These are phyloP conservation scores for Stellera chamaejasme DNA, from an alignment of 345 rosid species.

Conservation along the genomic window DNA sequence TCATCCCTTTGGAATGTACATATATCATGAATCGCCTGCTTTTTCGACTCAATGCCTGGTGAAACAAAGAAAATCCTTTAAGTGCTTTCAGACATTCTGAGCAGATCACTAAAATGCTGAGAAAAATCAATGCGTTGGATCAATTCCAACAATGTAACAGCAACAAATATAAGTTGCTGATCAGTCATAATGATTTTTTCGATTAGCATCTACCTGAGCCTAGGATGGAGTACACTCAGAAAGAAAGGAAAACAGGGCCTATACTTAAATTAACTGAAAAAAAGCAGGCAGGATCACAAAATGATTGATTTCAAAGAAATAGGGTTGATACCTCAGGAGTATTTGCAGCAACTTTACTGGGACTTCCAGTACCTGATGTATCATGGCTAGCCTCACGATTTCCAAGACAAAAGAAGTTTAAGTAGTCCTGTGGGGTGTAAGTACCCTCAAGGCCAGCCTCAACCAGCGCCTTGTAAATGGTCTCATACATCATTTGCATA, in stretches of 20 bases:
- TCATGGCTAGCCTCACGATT: slow-evolving; percentile 52
- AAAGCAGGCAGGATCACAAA: background rate
- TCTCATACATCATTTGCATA: slow-evolving; percentile 98
- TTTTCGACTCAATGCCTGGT: slow-evolving; percentile 51
- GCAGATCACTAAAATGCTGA: too few relatives aligned
- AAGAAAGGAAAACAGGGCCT: too few relatives aligned
- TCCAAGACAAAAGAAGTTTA: slow-evolving; percentile 96
- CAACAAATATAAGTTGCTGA: too few relatives aligned
- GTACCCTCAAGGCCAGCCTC: slow-evolving; percentile 72
- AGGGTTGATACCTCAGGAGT: slow-evolving; percentile 53
- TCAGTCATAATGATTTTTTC: too few relatives aligned
- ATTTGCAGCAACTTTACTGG: slow-evolving; percentile 34
- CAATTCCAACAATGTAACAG: too few relatives aligned
- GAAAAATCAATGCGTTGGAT: too few relatives aligned
- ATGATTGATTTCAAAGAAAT: background rate
- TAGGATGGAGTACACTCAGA: too few relatives aligned
- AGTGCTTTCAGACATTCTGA: background rate
- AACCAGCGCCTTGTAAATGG: slow-evolving; percentile 71
- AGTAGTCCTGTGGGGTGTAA: slow-evolving; percentile 69
- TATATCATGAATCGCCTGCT: slow-evolving; percentile 85
- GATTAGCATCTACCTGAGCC: too few relatives aligned
- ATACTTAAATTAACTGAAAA: too few relatives aligned
- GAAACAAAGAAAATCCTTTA: slow-evolving; percentile 4
- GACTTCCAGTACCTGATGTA: slow-evolving; percentile 20
- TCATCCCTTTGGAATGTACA: slow-evolving; percentile 97